Conservation (phyloP, 768 basidiomycete species). For the Arthromyces matolae region DNA sequence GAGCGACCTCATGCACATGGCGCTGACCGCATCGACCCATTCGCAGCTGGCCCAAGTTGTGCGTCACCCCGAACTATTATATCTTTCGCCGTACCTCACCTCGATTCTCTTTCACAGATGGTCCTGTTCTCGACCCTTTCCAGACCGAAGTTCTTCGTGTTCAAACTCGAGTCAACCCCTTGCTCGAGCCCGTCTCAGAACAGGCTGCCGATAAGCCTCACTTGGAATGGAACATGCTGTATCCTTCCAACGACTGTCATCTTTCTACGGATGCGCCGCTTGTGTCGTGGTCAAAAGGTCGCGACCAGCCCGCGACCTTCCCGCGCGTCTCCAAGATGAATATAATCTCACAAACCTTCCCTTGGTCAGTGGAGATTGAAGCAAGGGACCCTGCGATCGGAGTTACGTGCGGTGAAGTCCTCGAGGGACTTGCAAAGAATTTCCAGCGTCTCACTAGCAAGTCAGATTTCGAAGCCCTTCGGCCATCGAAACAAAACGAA, state of each 20-base stretch:
- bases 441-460: conserved; percentile 50
- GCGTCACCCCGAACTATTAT: conserved; percentile 4
- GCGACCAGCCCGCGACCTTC: conserved; percentile 61
- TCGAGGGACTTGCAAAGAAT: conserved; percentile 50
- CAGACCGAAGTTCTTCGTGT: conserved; percentile 48
- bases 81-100: neutral
- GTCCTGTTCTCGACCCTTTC: conserved; percentile 67
- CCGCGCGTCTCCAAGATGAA: conserved; percentile 53
- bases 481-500: conserved; percentile 47
- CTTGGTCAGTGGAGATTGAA: conserved; percentile 50
- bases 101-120: conserved; percentile 38
- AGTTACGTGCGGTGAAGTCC: conserved; percentile 64
- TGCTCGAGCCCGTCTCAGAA: conserved; percentile 45
- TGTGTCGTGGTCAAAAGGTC: conserved; percentile 65
- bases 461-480: too few relatives aligned
- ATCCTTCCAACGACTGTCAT: conserved; percentile 53
- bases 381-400: conserved; percentile 45
- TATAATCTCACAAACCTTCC: conserved; percentile 50
- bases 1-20: conserved; percentile 8
- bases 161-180: conserved; percentile 52
- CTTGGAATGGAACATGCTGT: conserved; percentile 76
- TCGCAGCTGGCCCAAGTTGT: conserved; percentile 20
- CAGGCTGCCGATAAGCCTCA: conserved; percentile 41
- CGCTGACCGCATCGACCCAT: conserved; percentile 16
- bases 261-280: conserved; percentile 57